Percentiles rank a stretch among this genome's conserved stretches.
These are phyloP conservation scores for Rhodotorula sp. DNA, from an alignment of 1,284 basidiomycete species.

Conservation along the genomic window DNA sequence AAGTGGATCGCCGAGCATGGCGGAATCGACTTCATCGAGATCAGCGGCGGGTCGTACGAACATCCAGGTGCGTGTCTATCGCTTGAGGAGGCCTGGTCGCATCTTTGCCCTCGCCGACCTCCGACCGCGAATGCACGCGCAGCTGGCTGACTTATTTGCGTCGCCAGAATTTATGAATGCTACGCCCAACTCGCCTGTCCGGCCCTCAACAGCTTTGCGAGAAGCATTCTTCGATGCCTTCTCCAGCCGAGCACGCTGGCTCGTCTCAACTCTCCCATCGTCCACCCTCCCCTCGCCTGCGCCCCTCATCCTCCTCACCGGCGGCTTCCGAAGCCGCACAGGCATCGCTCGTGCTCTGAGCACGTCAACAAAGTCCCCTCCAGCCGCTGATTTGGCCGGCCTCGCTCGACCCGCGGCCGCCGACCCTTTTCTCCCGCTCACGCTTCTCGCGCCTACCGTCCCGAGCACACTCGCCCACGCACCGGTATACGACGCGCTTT, in stretches of 20 bases:
- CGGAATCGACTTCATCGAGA: slow-evolving; percentile 76
- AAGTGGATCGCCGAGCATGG: slow-evolving; percentile 65
- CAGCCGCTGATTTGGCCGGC: slow-evolving; percentile 68
- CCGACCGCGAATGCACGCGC: too few species aligned
- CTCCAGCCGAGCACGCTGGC: slow-evolving; percentile 32
- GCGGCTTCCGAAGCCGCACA: slow-evolving; percentile 67
- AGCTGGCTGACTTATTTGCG: background rate
- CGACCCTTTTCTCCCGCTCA: slow-evolving; percentile 63
- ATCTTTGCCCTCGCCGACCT: slow-evolving; percentile 34
- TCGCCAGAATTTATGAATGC: slow-evolving; percentile 1
- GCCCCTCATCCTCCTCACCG: slow-evolving; percentile 75
- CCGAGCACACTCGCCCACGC: slow-evolving; percentile 38
- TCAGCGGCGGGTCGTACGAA: slow-evolving; percentile 85
- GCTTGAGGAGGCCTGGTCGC: background rate
- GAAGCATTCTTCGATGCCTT: slow-evolving; percentile 53
- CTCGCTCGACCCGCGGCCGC: slow-evolving; percentile 70
- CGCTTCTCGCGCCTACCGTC: slow-evolving; percentile 42
- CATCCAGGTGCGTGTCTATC: slow-evolving; percentile 60
- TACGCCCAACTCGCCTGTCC: slow-evolving; percentile 11
- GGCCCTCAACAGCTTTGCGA: slow-evolving; percentile 50
- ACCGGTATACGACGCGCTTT: slow-evolving; percentile 43
- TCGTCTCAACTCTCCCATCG: slow-evolving; percentile 23
- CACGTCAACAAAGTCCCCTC: slow-evolving; percentile 49
- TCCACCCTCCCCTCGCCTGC: slow-evolving; percentile 31
- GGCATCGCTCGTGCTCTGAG: slow-evolving; percentile 60